phyloP scores from a whole-genome alignment of 2,329 filamentous ascomycete species.

The Fusarium temperatum region DNA sequence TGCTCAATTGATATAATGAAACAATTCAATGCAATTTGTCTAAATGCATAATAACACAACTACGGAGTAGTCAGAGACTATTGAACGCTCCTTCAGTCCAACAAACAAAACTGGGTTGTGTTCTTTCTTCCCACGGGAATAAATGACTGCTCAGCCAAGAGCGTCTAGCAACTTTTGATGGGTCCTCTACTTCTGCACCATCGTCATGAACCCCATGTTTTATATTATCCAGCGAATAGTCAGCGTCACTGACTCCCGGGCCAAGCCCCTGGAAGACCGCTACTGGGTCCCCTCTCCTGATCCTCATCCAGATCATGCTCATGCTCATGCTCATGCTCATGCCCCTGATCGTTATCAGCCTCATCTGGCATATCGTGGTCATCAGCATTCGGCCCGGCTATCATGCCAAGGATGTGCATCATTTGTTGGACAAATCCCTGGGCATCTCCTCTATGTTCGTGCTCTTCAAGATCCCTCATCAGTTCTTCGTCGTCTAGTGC shows the following conservation, averaged over 20 bases:
- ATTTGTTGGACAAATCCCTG: slow-evolving; percentile 36
- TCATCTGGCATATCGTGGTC: slow-evolving; percentile 11
- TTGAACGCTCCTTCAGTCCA: neutral
- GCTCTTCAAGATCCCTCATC: slow-evolving; percentile 44
- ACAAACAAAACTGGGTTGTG: neutral
- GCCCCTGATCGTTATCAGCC: slow-evolving; percentile 19
- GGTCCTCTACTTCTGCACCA: neutral
- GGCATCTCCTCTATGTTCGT: slow-evolving; percentile 38
- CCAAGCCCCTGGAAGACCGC: slow-evolving; percentile 47
- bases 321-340: slow-evolving; percentile 2
- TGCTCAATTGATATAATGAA: neutral
- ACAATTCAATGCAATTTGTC: neutral
- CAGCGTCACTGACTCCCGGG: slow-evolving; percentile 41
- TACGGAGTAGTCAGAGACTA: neutral
- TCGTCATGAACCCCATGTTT: neutral
- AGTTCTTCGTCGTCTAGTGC: slow-evolving; percentile 47
- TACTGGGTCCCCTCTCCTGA: neutral
- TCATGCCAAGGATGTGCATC: slow-evolving; percentile 23
- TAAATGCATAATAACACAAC: neutral
- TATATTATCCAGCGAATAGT: neutral
- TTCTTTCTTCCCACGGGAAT: slow-evolving; percentile 14
- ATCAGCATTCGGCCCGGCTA: slow-evolving; percentile 24
- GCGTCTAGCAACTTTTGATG: slow-evolving; percentile 7
- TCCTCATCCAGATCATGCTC: neutral
- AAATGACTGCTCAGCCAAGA: slow-evolving; percentile 16